Evolutionary conservation across 2,329 filamentous ascomycete species (phyloP), one percentile per base, ranked within the genome.

Genomic region (Ceratocystis smalleyi): DNA sequence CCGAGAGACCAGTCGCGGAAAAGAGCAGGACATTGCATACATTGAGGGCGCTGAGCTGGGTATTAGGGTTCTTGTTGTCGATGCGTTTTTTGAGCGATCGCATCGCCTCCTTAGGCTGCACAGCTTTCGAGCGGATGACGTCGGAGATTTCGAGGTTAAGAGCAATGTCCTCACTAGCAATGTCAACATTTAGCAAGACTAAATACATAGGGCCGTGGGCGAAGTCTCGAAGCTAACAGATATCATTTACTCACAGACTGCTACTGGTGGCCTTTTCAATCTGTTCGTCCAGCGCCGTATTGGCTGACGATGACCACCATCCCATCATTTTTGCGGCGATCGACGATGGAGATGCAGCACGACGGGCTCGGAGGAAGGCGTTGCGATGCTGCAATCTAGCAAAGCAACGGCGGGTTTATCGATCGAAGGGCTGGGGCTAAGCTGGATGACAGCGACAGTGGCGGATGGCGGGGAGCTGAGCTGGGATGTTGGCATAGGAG

Each of bases 121-220:
- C 92, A 19, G 91, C 95, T 79, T 97, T 97, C 71, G 91, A 97
- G 70, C 94, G 85, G 75, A 99, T 96, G 70, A 95, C 80, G 77
- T 99, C 94, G 74, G 92, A 96, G 70, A 99, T 97, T 76, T 99
- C 94, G 72, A 99, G 85, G 74, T 97, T 97, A 70, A 96, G 83
- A 49, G 94, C 88, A 74, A 99, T 97, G 72, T 99, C 92, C 77
- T 99, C 91, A 69, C 90, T 95, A 70, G 17, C n/a, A 8, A 10
- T 22, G 32, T 1, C 17, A 15, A 27, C 24, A 24, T 19, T 47
- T n/a, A 47, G 49, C 19, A 51, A 57, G 3, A 22, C 24, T 17
- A 19, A 15, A 27, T 12, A 22, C 12, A 32, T 15, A 54, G 27
- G n/a, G 7, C 15, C 17, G n/a, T 5, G 22, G 24, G 17, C 5